A percentile compares a stretch with the other conserved stretches of the same genome.
These are phyloP conservation scores for Metschnikowia peoriensis DNA, from an alignment of 805 yeast species.

Conservation along the genomic window DNA sequence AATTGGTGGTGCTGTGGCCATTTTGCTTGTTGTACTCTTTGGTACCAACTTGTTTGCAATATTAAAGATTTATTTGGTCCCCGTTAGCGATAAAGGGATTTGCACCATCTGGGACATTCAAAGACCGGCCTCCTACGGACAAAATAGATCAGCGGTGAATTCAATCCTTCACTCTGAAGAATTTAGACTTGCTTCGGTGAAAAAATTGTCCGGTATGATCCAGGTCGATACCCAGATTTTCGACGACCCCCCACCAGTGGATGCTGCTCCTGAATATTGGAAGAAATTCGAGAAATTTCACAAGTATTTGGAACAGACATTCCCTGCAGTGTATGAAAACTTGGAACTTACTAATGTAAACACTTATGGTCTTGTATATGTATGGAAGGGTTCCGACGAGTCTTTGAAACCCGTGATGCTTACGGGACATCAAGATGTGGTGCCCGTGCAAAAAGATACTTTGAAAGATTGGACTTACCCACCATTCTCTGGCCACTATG, in stretches of 20 bases:
- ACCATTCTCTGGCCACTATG: conserved; percentile 36
- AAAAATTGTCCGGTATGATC: conserved; percentile 15
- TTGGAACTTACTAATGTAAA: conserved; percentile 35
- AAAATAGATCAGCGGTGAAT: conserved; percentile 31
- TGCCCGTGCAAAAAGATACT: conserved; percentile 40
- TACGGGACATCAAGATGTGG: conserved; percentile 43
- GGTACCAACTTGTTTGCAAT: conserved; percentile 22
- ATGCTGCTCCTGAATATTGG: conserved; percentile 19
- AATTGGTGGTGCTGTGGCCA: conserved; percentile 3
- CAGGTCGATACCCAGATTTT: conserved; percentile 20
- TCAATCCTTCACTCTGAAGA: conserved; percentile 12
- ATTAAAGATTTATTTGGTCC: conserved; percentile 19
- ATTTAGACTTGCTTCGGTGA: conserved; percentile 11
- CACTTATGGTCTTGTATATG: conserved; percentile 35
- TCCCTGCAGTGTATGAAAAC: conserved; percentile 33
- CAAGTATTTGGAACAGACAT: conserved; percentile 28
- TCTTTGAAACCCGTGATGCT: conserved; percentile 35
- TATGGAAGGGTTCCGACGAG: conserved; percentile 35
- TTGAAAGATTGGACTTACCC: conserved; percentile 38
- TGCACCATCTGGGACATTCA: conserved; percentile 16
- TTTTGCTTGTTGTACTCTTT: conserved; percentile 19
- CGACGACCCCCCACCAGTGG: conserved; percentile 19
- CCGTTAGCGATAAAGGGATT: conserved; percentile 16
- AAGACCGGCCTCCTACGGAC: conserved; percentile 25
- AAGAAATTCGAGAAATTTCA: conserved; percentile 26